Evolutionary conservation across 2,329 filamentous ascomycete genomes (phyloP), one percentile per base, ranked within the genome.

Genomic region (Fusarium clavum): DNA sequence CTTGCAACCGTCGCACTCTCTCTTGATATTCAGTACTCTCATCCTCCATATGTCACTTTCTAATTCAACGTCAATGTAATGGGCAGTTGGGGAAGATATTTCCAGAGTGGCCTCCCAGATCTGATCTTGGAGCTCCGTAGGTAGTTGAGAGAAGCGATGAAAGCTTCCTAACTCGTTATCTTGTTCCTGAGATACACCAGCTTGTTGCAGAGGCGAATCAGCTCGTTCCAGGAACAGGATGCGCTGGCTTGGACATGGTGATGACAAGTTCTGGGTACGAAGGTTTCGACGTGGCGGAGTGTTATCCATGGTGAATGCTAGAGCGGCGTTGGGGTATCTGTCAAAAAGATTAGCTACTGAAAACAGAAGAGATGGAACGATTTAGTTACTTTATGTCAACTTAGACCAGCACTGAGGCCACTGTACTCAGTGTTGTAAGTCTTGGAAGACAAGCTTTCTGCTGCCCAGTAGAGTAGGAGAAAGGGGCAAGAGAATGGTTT

Each of bases 101-200:
- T 32, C 29, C 3, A 65, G 12, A 10, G 30, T 11, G 1, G 24
- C 3, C 7, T 14, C 32, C 62, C 59, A 65, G 14, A 65, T 53
- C 24, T 48, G 29, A 20, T 65, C 62, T 3, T 65, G 59, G 3
- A 64, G 2, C 14, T 65, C 62, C 1, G 14, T 2, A 6, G 59
- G 62, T 4, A 65, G 34, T 8, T 14, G 40, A 10, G 4, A 2
- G 18, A 64, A 44, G 6, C 22, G n/a, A 7, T 16, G 27, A 8
- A 64, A 64, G 2, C 14, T 9, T 38, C 10, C 9, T 6, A 38
- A 11, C 3, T 38, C 34, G 6, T 38, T 18, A 38, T 38, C 34
- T 12, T 38, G 34, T 20, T 20, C 20, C 18, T n/a, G 34, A 38
- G 34, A 38, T 3, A 8, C 3, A 38, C 16, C 11, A 16, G 16